Percentiles rank a stretch among this genome's conserved stretches.
Evolutionary conservation across 768 basidiomycete species (phyloP).

Genomic region (Hydnomerulius pinastri): DNA sequence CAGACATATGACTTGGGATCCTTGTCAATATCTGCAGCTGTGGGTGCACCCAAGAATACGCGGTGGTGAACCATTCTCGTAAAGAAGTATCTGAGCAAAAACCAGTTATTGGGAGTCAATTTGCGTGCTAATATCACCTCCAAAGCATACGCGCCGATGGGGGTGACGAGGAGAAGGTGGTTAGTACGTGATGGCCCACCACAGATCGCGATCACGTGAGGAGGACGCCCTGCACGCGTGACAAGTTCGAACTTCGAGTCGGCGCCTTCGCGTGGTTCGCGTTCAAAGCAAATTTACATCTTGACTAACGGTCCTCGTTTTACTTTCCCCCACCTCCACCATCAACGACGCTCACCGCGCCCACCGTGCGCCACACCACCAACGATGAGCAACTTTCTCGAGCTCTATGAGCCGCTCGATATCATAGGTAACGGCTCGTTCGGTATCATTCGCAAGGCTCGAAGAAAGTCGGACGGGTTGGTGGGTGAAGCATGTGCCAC

Average conservation of each 20-base stretch:
- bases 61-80: conserved; percentile 38
- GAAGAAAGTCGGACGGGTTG: conserved; percentile 77
- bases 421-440: conserved; percentile 97
- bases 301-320: conserved; percentile 11
- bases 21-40: conserved; percentile 33
- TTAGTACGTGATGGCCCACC: too few species aligned
- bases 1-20: conserved; percentile 44
- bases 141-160: too few species aligned
- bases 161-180: too few species aligned
- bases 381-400: conserved; percentile 50
- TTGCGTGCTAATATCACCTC: too few species aligned
- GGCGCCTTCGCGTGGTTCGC: conserved; percentile 6
- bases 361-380: conserved; percentile 3
- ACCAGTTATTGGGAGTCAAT: too few species aligned
- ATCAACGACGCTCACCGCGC: not conserved
- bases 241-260: conserved; percentile 24
- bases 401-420: conserved; percentile 84
- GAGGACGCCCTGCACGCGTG: conserved; percentile 13
- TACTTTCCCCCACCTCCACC: not conserved
- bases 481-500: conserved; percentile 48
- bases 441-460: conserved; percentile 95
- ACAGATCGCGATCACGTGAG: conserved; percentile 32
- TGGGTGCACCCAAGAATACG: conserved; percentile 55
- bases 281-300: conserved; percentile 20
- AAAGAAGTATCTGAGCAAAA: not conserved